These are phyloP conservation scores for Solanum pennellii DNA, from an alignment of 257 asterid species.

Conservation along the genomic window DNA sequence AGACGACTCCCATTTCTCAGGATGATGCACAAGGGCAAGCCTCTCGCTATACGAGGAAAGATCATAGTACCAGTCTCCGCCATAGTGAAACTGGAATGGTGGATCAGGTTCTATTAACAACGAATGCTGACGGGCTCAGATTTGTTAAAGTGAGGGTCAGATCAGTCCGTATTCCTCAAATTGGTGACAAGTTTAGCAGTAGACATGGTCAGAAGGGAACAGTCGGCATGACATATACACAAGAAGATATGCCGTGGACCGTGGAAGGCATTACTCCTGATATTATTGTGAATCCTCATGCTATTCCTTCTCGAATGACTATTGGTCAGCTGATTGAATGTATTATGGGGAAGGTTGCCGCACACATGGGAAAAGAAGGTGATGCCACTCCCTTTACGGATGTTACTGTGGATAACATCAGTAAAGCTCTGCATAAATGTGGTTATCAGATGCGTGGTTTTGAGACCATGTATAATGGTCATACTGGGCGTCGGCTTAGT, in stretches of 20 bases:
- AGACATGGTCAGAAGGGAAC: slow-evolving; percentile 98
- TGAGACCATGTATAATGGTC: slow-evolving; percentile 97
- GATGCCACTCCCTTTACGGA: slow-evolving; percentile 97
- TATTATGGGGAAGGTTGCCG: slow-evolving; percentile 96
- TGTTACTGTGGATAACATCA: slow-evolving; percentile 89
- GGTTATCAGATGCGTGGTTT: slow-evolving; percentile 97
- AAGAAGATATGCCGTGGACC: slow-evolving; percentile 99
- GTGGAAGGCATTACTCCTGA: slow-evolving; percentile 85
- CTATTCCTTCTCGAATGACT: slow-evolving; percentile 98
- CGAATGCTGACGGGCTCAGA: slow-evolving; percentile 89
- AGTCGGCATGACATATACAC: slow-evolving; percentile 92
- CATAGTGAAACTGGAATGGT: slow-evolving; percentile 96
- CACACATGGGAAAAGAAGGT: slow-evolving; percentile 97
- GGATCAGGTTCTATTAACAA: slow-evolving; percentile 85
- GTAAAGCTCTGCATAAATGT: slow-evolving; percentile 91
- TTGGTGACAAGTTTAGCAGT: slow-evolving; percentile 95
- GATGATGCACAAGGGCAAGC: slow-evolving; percentile 87
- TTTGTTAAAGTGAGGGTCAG: slow-evolving; percentile 94
- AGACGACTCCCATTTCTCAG: slow-evolving; percentile 80
- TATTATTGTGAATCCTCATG: slow-evolving; percentile 89
- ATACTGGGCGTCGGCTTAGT: slow-evolving; percentile 72
- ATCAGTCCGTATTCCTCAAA: slow-evolving; percentile 91
- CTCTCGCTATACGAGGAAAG: slow-evolving; percentile 84
- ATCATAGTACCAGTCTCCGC: slow-evolving; percentile 91
- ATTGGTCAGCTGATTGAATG: slow-evolving; percentile 96